Conservation (phyloP, 192 early-diverging fungal species). For the Entomortierella parvispora region DNA sequence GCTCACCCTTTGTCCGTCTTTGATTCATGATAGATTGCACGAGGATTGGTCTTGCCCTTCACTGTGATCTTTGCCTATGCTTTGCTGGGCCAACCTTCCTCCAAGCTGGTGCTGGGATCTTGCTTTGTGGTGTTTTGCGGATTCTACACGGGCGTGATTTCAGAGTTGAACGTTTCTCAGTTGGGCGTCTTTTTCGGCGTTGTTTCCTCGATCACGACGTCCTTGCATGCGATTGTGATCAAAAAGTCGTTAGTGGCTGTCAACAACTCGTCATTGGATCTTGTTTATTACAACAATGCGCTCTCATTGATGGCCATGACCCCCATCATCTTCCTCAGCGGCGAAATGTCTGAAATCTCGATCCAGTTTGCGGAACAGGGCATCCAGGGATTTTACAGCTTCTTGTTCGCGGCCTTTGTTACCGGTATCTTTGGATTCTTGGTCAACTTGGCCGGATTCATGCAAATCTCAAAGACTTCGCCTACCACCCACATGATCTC, state of each 20-base stretch:
- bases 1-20: neutral
- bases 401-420: slow-evolving; percentile 53
- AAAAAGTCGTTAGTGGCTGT: slow-evolving; percentile 60
- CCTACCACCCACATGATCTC: slow-evolving; percentile 72
- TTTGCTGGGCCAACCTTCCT: slow-evolving; percentile 52
- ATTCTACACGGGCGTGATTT: slow-evolving; percentile 62
- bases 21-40: slow-evolving; percentile 58
- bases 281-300: slow-evolving; percentile 73
- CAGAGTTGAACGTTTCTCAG: slow-evolving; percentile 44
- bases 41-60: slow-evolving; percentile 66
- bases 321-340: slow-evolving; percentile 61
- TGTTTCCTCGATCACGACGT: slow-evolving; percentile 62
- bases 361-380: neutral
- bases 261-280: slow-evolving; percentile 61
- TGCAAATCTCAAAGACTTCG: slow-evolving; percentile 72
- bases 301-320: slow-evolving; percentile 54
- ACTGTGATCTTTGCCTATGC: slow-evolving; percentile 60
- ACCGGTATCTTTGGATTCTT: slow-evolving; percentile 69
- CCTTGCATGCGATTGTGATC: slow-evolving; percentile 70
- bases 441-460: slow-evolving; percentile 70
- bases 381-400: slow-evolving; percentile 19
- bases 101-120: slow-evolving; percentile 43
- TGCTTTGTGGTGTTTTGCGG: slow-evolving; percentile 64
- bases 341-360: slow-evolving; percentile 43
- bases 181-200: slow-evolving; percentile 62